Base-by-base conservation (phyloP, 2,329 filamentous ascomycete species). In the Endocalyx cinctus region DNA sequence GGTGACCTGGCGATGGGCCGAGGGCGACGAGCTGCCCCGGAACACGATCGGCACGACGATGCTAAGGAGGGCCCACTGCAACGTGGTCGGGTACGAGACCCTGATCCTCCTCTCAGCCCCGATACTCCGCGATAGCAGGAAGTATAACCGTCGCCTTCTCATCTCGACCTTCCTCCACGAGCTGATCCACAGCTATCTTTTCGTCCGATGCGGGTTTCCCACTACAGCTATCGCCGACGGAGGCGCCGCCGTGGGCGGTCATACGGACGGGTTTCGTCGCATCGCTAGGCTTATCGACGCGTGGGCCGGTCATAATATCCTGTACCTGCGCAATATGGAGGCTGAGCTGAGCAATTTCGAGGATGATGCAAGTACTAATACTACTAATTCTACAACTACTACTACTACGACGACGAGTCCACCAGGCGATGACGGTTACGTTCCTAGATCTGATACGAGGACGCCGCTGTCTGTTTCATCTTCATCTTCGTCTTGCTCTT, bases 111-210 rank as follows among this genome's bases (percentile, higher is more conserved):
- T 82, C 10, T 81, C 77, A 4, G 65, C 67, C 2, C 70, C 74
- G 1, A 77, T 82, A 11, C 64, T 82, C n/a, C 63, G 61, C 25
- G 65, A 73, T 42, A n/a, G n/a, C n/a, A 64, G 57, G 11, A 65
- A 62, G 30, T 82, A 77, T 53, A 78, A 77, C 50, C 61, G 77
- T 5, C 65, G 75, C 6, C 62, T 82, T 12, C 65, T 82, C 34
- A 78, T 82, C 30, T 76, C 74, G 6, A 79, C 78, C 0, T 81
- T 83, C 42, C 49, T 83, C 29, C 79, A 82, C 49, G 79, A 83
- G 56, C 69, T 82, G 45, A 77, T 82, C 29, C 78, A 82, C 57
- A 77, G 77, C 55, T 82, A 79, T 48, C 60, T 82, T 12, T 82
- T 82, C 43, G 70, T 82, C 36, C 64, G 61, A 32, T 79, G 76